A percentile compares a stretch with the other conserved stretches of the same genome.
These are phyloP conservation scores for Helianthus tuberosus DNA, from an alignment of 129 eudicot species.

Conservation along the genomic window DNA sequence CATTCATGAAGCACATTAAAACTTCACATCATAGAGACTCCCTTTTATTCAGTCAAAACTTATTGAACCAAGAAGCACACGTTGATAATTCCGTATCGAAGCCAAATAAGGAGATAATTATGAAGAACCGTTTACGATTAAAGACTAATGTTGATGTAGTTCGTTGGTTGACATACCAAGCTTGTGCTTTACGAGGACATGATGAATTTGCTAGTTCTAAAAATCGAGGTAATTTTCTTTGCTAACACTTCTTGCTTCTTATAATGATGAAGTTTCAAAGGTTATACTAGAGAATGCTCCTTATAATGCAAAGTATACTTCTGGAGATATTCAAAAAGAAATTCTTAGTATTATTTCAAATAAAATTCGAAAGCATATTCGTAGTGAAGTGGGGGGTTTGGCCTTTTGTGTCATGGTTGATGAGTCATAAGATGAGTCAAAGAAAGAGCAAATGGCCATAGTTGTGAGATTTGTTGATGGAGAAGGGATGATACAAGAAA, in stretches of 20 bases:
- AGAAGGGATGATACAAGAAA: too few relatives aligned
- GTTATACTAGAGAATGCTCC: too few relatives aligned
- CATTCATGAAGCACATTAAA: not conserved
- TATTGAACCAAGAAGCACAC: not conserved
- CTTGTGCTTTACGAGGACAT: too few relatives aligned
- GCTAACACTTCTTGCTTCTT: too few relatives aligned
- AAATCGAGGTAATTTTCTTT: too few relatives aligned
- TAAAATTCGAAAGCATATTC: not conserved
- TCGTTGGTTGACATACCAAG: not conserved
- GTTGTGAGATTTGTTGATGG: too few relatives aligned
- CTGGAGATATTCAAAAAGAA: constrained; percentile 15
- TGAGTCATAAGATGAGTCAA: too few relatives aligned
- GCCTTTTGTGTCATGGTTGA: too few relatives aligned
- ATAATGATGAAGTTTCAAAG: too few relatives aligned
- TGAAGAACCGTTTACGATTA: not conserved
- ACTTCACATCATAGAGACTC: not conserved
- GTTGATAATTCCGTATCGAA: not conserved
- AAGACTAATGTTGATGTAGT: not conserved
- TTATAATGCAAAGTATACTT: constrained; percentile 15
- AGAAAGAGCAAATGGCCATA: too few relatives aligned
- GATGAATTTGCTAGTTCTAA: too few relatives aligned
- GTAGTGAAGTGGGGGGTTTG: constrained; percentile 1
- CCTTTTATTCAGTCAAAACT: not conserved
- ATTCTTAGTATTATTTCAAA: constrained; percentile 15
- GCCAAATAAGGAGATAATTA: not conserved